Evolutionary conservation across 2,329 filamentous ascomycete genomes (phyloP).

Genomic region (Penicillium sp.): DNA sequence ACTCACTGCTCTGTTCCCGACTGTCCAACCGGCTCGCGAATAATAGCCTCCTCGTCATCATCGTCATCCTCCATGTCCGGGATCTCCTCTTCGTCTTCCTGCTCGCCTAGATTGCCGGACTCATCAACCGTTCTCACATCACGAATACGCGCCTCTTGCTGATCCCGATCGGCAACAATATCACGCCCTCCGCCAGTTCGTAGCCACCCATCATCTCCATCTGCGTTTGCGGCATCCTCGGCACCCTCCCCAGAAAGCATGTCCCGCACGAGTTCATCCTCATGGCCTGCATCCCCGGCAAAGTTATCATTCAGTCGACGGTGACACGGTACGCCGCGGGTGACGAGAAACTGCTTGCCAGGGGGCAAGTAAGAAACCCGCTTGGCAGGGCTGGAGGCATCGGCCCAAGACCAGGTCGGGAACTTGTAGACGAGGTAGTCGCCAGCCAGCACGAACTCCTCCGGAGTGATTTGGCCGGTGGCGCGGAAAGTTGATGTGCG

Average conservation of each 20-base stretch:
- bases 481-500: constrained; percentile 90
- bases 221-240: constrained; percentile 62
- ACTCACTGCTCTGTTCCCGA: constrained; percentile 56
- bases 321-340: constrained; percentile 90
- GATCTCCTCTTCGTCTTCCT: constrained; percentile 69
- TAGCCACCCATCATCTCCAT: constrained; percentile 89
- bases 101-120: constrained; percentile 77
- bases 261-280: constrained; percentile 81
- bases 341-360: constrained; percentile 93
- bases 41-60: constrained; percentile 91
- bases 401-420: constrained; percentile 95
- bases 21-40: constrained; percentile 63
- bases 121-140: constrained; percentile 89
- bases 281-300: constrained; percentile 78
- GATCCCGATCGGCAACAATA: constrained; percentile 51
- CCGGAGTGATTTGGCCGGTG: constrained; percentile 93
- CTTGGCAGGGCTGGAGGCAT: constrained; percentile 76
- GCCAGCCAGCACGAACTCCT: constrained; percentile 92
- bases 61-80: constrained; percentile 98
- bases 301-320: constrained; percentile 90
- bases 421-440: constrained; percentile 99
- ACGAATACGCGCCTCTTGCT: constrained; percentile 69
- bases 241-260: constrained; percentile 57
- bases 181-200: constrained; percentile 72
- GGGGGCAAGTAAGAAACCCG: constrained; percentile 77